Conservation (phyloP, 2,329 filamentous ascomycete genomes). For the Helotiales sp. region DNA sequence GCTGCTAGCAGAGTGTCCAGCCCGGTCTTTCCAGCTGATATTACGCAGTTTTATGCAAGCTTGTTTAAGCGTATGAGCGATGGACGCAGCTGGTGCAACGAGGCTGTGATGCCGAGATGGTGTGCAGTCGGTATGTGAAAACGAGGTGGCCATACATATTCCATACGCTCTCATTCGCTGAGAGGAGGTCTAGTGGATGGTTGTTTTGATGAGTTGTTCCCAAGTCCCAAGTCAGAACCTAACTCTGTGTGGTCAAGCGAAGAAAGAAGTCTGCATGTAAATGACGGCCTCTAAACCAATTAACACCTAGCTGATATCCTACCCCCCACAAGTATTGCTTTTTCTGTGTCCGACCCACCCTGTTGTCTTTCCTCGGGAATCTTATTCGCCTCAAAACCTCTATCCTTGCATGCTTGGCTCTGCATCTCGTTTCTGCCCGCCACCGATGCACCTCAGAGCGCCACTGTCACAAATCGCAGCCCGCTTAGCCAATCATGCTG, state of each 20-base stretch:
- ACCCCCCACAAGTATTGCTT: neutral
- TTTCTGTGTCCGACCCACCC: constrained; percentile 14
- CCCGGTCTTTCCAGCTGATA: constrained; percentile 18
- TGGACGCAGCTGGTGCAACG: constrained; percentile 37
- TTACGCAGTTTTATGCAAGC: constrained; percentile 29
- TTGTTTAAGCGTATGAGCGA: constrained; percentile 28
- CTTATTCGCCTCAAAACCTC: constrained; percentile 18
- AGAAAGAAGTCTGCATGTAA: neutral
- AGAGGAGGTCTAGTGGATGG: neutral
- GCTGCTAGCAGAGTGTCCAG: constrained; percentile 14
- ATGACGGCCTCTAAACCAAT: constrained; percentile 13
- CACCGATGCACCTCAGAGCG: constrained; percentile 30
- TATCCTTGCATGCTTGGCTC: constrained; percentile 9
- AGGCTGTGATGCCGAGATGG: constrained; percentile 34
- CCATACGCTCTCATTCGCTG: constrained; percentile 5
- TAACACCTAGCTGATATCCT: constrained; percentile 1
- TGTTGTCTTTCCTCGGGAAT: constrained; percentile 8
- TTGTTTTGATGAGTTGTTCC: constrained; percentile 13
- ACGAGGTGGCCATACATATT: constrained; percentile 7
- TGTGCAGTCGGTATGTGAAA: neutral
- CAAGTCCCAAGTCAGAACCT: neutral
- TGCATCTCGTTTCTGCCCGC: constrained; percentile 23
- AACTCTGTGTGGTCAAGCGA: neutral
- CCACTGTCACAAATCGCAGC: constrained; percentile 28
- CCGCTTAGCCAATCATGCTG: constrained; percentile 10